Base-by-base conservation (phyloP, 2,329 filamentous ascomycete species). In the Pyrenochaeta sp. region DNA sequence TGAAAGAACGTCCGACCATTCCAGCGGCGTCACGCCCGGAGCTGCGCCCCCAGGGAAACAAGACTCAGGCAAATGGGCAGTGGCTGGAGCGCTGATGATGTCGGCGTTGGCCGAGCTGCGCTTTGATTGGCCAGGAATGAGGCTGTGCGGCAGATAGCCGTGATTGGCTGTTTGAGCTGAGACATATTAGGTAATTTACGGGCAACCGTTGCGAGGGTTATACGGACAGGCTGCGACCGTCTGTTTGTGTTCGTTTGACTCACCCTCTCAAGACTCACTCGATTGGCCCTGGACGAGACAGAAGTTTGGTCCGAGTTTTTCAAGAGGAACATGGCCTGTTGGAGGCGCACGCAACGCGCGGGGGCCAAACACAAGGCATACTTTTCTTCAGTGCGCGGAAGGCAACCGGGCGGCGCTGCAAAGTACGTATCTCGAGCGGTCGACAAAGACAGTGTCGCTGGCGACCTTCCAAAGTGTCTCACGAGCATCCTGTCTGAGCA, bases 31-130 rank as follows among this genome's bases (percentile, higher is more conserved):
- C 61, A 63, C 64, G 55, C 53, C 41, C 32, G 36, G n/a, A 39
- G 49, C 68, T 64, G 63, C 60, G 66, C 66, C 65, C 42, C 59
- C 21, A 9, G 29, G 43, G 30, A 40, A 51, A 30, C 47, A 10
- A 14, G 20, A 29, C 44, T 48, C 43, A 40, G 44, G 44, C 46
- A 40, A 48, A 39, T 30, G 33, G 43, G 36, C 40, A 40, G 52
- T 58, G 59, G 55, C 55, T 51, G 45, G 43, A 18, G 48, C 23
- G 51, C 21, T 23, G 23, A 48, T 49, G 54, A 49, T 47, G 46
- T 41, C 42, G 32, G 21, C 7, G 4, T 43, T 50, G 58, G 56
- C 44, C 47, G 35, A 42, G 48, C 15, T 14, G n/a, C 18, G 18
- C 15, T 40, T 14, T 58, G 46, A 63, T 63, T 63, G 60, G 59